Conservation (phyloP, 1,284 basidiomycete genomes). For the Wolfiporia cocos region DNA sequence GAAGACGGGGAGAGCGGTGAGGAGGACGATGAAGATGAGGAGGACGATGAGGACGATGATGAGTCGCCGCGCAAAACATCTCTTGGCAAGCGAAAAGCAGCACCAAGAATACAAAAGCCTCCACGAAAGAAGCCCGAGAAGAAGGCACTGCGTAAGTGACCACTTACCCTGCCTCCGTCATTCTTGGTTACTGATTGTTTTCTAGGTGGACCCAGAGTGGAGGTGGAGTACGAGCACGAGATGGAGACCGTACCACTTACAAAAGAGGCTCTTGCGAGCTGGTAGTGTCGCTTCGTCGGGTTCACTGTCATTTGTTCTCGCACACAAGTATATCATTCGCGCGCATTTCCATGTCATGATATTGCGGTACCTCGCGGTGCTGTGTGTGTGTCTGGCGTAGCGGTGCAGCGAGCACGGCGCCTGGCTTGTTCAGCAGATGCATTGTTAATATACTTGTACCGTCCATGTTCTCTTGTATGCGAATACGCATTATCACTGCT, state of each 20-base stretch:
- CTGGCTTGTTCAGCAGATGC: no score
- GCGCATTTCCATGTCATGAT: no score
- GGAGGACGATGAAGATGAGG: conserved; percentile 26
- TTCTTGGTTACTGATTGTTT: conserved; percentile 12
- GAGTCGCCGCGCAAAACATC: conserved; percentile 28
- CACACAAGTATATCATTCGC: no score
- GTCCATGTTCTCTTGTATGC: no score
- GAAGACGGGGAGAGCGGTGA: conserved; percentile 27
- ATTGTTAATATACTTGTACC: no score
- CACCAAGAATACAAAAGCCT: conserved; percentile 31
- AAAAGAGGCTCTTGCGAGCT: conserved; percentile 49
- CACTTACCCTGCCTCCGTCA: conserved; percentile 7
- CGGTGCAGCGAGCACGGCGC: no score
- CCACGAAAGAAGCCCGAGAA: conserved; percentile 49
- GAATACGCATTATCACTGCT: no score
- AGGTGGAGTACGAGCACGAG: conserved; percentile 94
- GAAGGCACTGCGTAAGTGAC: conserved; percentile 49
- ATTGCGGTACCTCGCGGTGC: no score
- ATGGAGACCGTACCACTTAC: conserved; percentile 66
- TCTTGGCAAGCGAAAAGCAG: conserved; percentile 67
- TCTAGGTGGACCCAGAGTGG: conserved; percentile 70
- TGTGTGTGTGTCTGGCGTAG: no score
- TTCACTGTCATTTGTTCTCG: no score
- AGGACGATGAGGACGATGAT: conserved; percentile 25
- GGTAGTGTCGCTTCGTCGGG: conserved; percentile 33